phyloP scores from a whole-genome alignment of 2,329 filamentous ascomycete genomes.

The Pseudogymnoascus sp. region DNA sequence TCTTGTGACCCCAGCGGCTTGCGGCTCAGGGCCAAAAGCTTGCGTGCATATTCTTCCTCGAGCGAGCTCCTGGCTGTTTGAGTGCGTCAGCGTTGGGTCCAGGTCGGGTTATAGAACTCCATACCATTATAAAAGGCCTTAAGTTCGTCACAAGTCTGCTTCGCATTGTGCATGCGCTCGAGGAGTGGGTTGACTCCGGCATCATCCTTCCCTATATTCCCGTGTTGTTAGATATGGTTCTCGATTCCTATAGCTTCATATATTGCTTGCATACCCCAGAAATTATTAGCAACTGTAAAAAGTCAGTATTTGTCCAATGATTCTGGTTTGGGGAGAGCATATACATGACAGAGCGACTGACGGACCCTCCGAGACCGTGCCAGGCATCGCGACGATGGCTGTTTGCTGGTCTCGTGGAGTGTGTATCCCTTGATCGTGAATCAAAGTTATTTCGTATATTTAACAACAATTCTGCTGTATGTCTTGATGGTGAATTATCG shows the following conservation, averaged over 20 bases:
- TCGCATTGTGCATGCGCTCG: conserved; percentile 89
- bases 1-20: conserved; percentile 88
- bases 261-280: conserved; percentile 56
- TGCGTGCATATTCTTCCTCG: conserved; percentile 93
- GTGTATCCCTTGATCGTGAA: not conserved
- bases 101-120: conserved; percentile 21
- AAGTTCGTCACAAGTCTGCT: conserved; percentile 89
- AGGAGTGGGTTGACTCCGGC: conserved; percentile 87
- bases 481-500: not conserved
- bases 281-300: conserved; percentile 88
- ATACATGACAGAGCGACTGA: conserved; percentile 32
- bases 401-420: conserved; percentile 6
- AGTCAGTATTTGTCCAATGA: conserved; percentile 28
- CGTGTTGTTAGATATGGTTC: not conserved
- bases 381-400: conserved; percentile 22
- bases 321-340: not conserved
- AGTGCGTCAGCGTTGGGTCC: conserved; percentile 11
- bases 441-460: not conserved
- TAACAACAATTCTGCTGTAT: not conserved
- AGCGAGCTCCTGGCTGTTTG: conserved; percentile 73
- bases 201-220: conserved; percentile 68
- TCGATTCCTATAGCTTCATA: not conserved
- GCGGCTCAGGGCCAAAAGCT: conserved; percentile 74
- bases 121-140: conserved; percentile 81
- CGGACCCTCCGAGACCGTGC: conserved; percentile 29